These are phyloP conservation scores for Ballota nigra DNA, from an alignment of 257 asterid species.

Conservation along the genomic window DNA sequence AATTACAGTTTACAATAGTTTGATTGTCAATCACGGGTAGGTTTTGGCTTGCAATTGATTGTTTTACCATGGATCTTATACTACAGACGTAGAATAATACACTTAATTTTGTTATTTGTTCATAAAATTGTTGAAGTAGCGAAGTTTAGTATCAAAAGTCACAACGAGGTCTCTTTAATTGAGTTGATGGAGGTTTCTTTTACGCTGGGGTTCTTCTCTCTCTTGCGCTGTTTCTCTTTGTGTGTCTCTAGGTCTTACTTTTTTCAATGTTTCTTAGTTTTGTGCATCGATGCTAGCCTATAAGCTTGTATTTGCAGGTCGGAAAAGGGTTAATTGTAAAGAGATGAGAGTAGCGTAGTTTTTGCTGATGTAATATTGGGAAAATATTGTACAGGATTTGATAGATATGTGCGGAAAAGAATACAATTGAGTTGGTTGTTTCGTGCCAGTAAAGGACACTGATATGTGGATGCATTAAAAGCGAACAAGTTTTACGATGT, in stretches of 20 bases:
- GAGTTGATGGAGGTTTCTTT: neutral
- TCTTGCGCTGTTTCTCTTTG: neutral
- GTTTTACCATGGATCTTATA: neutral
- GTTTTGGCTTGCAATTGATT: neutral
- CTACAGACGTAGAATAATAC: neutral
- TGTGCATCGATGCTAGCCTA: conserved; percentile 1
- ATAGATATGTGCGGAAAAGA: conserved; percentile 15
- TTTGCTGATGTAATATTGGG: neutral
- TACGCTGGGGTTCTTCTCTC: neutral
- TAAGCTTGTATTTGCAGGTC: conserved; percentile 22
- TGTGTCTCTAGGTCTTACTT: neutral
- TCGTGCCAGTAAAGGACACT: neutral
- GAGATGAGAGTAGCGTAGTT: conserved; percentile 8
- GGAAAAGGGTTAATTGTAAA: neutral
- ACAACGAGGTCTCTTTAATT: conserved; percentile 11
- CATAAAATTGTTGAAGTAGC: conserved; percentile 2
- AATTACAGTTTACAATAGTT: neutral
- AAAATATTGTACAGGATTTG: conserved; percentile 5
- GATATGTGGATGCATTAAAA: conserved; percentile 21
- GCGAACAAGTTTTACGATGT: neutral
- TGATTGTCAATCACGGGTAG: neutral
- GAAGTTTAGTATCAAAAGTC: conserved; percentile 11
- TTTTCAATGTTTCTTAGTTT: neutral
- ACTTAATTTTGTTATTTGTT: neutral
- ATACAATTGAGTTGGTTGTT: neutral